Conservation (phyloP, 345 rosid genomes). For the Ceriops zippeliana region DNA sequence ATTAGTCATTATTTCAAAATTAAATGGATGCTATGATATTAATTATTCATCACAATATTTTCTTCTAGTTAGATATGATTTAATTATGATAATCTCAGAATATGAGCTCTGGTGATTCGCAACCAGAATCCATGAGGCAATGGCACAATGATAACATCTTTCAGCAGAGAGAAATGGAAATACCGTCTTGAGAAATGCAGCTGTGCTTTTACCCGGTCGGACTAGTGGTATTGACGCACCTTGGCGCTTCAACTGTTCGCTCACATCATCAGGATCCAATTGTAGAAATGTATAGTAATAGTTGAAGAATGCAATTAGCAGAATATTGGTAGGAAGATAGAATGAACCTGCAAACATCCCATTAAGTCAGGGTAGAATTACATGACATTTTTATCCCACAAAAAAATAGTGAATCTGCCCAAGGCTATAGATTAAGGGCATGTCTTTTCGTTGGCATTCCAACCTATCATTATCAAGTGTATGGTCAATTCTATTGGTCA, state of each 20-base stretch:
- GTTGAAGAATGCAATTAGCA: constrained; percentile 96
- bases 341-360: constrained; percentile 61
- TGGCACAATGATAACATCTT: background rate
- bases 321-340: constrained; percentile 83
- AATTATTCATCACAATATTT: no score
- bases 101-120: background rate
- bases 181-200: constrained; percentile 81
- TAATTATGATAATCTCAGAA: no score
- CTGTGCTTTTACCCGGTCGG: constrained; percentile 93
- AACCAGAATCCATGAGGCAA: background rate
- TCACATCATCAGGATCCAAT: constrained; percentile 95
- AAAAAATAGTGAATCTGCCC: background rate
- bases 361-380: background rate
- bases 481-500: background rate
- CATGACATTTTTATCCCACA: background rate
- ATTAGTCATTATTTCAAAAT: no score
- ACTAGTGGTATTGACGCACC: constrained; percentile 95
- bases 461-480: background rate
- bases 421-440: no score
- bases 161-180: constrained; percentile 13
- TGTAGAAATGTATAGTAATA: constrained; percentile 96
- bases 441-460: background rate
- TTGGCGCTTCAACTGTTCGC: constrained; percentile 97
- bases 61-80: no score
- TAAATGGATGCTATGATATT: no score